Base-by-base conservation (phyloP, 495 filamentous ascomycete species). In the Aspergillus panamensis region DNA sequence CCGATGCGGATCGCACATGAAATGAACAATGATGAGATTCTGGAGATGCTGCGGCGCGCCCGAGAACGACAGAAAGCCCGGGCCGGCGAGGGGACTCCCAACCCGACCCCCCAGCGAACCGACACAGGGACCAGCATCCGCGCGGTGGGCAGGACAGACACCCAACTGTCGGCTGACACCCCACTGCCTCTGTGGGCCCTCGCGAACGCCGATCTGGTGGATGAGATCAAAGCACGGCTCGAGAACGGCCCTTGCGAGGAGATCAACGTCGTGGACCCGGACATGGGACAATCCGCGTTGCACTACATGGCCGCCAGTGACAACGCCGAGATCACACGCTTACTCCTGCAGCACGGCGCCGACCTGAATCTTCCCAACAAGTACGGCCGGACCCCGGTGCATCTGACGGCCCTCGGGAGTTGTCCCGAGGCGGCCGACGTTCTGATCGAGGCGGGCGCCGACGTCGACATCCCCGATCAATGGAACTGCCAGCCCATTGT, bases 251-350 rank as follows among this genome's bases (percentile, higher is more conserved):
- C 37, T 2, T 6, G 14, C 1, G 35, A 44, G 1, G 37, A 57
- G 3, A 51, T 57, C 55, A 44, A 57, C 48, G 14, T 43, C 14
- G 19, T 25, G 16, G 55, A 57, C 21, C 55, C 55, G 0, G 55
- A 57, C 39, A 57, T 57, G 55, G 55, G 55, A 35, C 55, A 57
- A 13, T 39, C 47, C 2, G 55, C 55, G 3, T 47, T 57, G 1
- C 55, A 57, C 16, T 57, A 48, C 17, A 44, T 48, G 3, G 20
- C 40, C 3, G 25, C 6, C 32, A 6, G 17, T 7, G 13, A n/a
- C 9, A 31, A 51, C 7, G 13, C 8, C n/a, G 47, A 50, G 0
- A 33, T 32, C 8, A 29, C 20, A 3, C 8, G 21, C 4, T 35
- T 57, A 21, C 55, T 57, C 2, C 20, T 57, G 3, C 2, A 13